Base-by-base conservation (phyloP, 2,329 filamentous ascomycete species). In the Diaporthe humulicola region DNA sequence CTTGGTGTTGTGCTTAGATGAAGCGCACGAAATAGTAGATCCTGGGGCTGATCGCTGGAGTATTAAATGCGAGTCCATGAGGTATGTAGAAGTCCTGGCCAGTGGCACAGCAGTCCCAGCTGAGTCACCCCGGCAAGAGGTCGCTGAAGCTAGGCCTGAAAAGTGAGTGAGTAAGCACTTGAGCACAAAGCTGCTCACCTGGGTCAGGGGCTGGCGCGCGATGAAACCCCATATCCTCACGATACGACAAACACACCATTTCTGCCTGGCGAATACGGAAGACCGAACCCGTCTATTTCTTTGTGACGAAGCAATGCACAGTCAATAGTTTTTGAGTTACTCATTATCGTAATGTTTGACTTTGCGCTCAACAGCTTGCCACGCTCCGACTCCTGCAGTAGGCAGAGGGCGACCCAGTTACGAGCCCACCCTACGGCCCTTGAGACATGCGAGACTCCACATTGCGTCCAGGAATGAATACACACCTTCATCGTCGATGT, bases 151-250 rank as follows among this genome's bases (percentile, higher is more conserved):
- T 54, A 54, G n/a, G 64, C 48, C 64, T 52, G 15, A 52, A 30
- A 40, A 40, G 33, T 25, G 4, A 52, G 48, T 28, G n/a, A 52
- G 64, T 67, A 67, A 67, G 64, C 64, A 52, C 64, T 67, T 67
- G 64, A 25, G 45, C 33, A 52, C 33, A 28, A 52, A 50, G 64
- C 19, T 36, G n/a, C 45, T 67, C 22, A 28, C 30, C 61, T 38
- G 30, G 61, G 38, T 6, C 40, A 64, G 60, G 40, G 40, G 60
- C 60, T 22, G 58, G 30, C 9, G 14, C 64, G 52, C 28, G 61
- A 48, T 66, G 12, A 25, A 67, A 67, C 42, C 61, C 61, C 61
- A 19, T 48, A 15, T 3, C 36, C 40, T 33, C 60, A 48, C 60
- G 33, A 19, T 5, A 33, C 14, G 12, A 67, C 42, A 6, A 50